phyloP scores from a whole-genome alignment of 2,329 filamentous ascomycete species.

The Fusarium brachygibbosum region DNA sequence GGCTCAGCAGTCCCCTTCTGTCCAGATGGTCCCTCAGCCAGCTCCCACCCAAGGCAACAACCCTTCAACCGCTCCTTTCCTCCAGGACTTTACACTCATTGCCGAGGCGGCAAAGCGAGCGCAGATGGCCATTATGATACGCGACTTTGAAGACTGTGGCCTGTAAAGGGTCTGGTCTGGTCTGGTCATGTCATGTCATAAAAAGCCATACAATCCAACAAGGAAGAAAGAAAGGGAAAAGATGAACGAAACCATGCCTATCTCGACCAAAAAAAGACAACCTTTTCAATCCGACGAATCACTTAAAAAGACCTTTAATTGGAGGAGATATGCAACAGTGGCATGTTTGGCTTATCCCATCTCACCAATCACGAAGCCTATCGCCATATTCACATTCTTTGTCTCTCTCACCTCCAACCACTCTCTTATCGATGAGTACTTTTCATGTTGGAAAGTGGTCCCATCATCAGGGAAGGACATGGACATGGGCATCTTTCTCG shows the following conservation, averaged over 20 bases:
- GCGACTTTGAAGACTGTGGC: conserved; percentile 83
- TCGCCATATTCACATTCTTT: conserved; percentile 26
- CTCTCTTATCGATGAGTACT: conserved; percentile 11
- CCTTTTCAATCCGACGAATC: conserved; percentile 13
- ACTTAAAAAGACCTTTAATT: neutral
- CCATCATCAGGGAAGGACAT: conserved; percentile 17
- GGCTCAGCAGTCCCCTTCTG: conserved; percentile 51
- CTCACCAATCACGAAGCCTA: conserved; percentile 24
- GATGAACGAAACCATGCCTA: neutral
- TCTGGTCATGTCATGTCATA: too few species aligned
- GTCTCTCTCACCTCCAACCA: conserved; percentile 18
- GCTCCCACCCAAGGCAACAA: conserved; percentile 51
- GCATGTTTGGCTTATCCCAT: conserved; percentile 24
- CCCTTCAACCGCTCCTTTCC: conserved; percentile 69
- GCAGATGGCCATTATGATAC: conserved; percentile 88
- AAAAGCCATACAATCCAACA: neutral
- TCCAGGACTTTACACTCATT: conserved; percentile 86
- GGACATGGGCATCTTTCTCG: conserved; percentile 13
- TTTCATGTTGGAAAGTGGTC: conserved; percentile 36
- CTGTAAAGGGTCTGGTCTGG: conserved; percentile 58
- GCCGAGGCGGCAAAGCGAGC: conserved; percentile 94
- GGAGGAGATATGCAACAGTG: conserved; percentile 20
- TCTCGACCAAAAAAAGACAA: conserved; percentile 1
- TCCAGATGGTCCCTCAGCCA: conserved; percentile 46
- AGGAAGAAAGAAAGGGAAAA: neutral